Conservation (phyloP, 805 yeast genomes). For the Candida wancherniae region DNA sequence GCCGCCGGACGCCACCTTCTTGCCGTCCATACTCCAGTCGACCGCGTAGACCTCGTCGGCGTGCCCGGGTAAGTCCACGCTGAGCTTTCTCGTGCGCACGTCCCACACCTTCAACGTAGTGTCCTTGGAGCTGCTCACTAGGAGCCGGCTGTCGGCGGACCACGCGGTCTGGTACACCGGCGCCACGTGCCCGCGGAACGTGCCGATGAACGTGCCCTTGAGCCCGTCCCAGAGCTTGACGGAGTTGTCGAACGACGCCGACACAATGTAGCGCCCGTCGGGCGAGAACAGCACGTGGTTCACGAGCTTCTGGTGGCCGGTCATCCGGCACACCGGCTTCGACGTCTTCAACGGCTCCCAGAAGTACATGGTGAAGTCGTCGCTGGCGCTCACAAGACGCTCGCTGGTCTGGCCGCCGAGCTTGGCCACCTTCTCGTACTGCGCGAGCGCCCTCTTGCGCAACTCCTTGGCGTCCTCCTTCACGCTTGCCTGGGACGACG, state of each 20-base stretch:
- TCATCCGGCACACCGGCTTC: constrained; percentile 89
- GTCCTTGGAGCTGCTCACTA: constrained; percentile 93
- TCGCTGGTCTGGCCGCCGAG: constrained; percentile 57
- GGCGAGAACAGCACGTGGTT: constrained; percentile 96
- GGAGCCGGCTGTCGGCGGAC: constrained; percentile 89
- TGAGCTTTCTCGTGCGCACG: constrained; percentile 74
- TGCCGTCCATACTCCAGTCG: constrained; percentile 97
- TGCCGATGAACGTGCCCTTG: constrained; percentile 82
- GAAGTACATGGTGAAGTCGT: constrained; percentile 94
- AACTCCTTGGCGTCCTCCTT: constrained; percentile 23
- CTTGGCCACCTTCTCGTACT: constrained; percentile 60
- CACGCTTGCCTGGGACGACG: constrained; percentile 38
- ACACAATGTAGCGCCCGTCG: constrained; percentile 84
- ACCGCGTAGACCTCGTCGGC: constrained; percentile 94
- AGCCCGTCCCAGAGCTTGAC: constrained; percentile 95
- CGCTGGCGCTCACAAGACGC: constrained; percentile 89
- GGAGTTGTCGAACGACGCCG: constrained; percentile 93
- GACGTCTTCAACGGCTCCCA: constrained; percentile 85
- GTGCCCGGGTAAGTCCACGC: constrained; percentile 93
- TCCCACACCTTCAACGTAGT: constrained; percentile 97
- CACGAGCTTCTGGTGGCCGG: constrained; percentile 95
- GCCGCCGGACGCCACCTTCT: constrained; percentile 94
- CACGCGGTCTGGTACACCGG: constrained; percentile 97
- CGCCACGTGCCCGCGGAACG: constrained; percentile 95
- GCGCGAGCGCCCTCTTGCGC: constrained; percentile 48